phyloP scores from a whole-genome alignment of 805 yeast species.

The Candida succiphila region DNA sequence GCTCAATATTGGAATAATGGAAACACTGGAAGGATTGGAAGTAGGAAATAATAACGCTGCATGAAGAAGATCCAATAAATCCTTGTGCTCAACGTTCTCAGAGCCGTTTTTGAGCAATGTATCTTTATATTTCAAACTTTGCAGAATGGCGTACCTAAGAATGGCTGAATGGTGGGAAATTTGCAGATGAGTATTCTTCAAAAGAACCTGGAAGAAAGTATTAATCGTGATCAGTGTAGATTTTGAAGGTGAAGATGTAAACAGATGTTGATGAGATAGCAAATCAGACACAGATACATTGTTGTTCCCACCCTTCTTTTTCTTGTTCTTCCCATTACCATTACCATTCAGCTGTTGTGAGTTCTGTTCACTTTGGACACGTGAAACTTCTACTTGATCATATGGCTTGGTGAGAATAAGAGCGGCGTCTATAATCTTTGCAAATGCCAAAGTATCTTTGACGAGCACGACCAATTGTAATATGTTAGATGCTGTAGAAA shows the following conservation, averaged over 20 bases:
- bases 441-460: constrained; percentile 41
- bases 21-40: constrained; percentile 18
- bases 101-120: constrained; percentile 17
- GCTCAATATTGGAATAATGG: constrained; percentile 64
- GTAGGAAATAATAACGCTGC: constrained; percentile 64
- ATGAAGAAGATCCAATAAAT: constrained; percentile 41
- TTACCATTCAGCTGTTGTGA: constrained; percentile 1
- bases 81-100: constrained; percentile 10
- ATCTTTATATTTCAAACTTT: constrained; percentile 22
- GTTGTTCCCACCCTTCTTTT: constrained; percentile 24
- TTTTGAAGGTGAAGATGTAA: constrained; percentile 30
- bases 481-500: constrained; percentile 16
- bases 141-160: constrained; percentile 32
- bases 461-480: constrained; percentile 14
- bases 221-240: constrained; percentile 26
- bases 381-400: neutral
- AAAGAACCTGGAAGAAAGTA: constrained; percentile 36
- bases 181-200: constrained; percentile 43
- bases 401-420: constrained; percentile 26
- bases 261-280: constrained; percentile 53
- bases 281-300: constrained; percentile 57
- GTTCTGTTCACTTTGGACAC: neutral
- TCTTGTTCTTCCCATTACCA: constrained; percentile 3
- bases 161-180: constrained; percentile 55
- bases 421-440: constrained; percentile 50